These are phyloP conservation scores for Chlorella vulgaris DNA, from an alignment of 139 green algal genomes.

Conservation along the genomic window DNA sequence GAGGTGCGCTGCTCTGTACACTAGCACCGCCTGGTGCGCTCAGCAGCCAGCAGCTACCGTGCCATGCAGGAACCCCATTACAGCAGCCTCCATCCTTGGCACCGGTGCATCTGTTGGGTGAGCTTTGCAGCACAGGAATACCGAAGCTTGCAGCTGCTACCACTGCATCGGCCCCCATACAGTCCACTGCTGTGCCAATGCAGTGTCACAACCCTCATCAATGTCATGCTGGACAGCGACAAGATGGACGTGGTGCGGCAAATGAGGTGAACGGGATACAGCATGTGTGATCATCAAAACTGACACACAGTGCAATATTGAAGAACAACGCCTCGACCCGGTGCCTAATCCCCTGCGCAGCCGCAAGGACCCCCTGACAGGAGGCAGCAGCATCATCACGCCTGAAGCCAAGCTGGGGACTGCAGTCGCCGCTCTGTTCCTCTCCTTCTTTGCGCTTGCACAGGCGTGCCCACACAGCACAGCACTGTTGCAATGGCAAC, in stretches of 20 bases:
- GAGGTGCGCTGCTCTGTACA: conserved; percentile 6
- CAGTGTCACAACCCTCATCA: conserved; percentile 17
- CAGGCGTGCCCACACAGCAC: too few species aligned
- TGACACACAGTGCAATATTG: background rate
- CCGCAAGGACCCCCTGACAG: background rate
- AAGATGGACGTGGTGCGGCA: conserved; percentile 16
- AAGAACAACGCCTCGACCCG: background rate
- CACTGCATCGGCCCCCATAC: background rate
- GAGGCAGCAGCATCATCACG: conserved; percentile 10
- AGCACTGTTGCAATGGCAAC: too few species aligned
- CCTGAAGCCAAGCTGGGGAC: conserved; percentile 26
- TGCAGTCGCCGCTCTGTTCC: conserved; percentile 2
- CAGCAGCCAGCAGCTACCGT: conserved; percentile 13
- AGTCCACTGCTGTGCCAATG: background rate
- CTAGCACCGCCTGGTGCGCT: background rate
- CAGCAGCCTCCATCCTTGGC: conserved; percentile 10
- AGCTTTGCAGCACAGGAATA: background rate
- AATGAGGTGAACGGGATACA: conserved; percentile 23
- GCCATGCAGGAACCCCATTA: conserved; percentile 22
- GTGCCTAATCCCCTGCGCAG: background rate
- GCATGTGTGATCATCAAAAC: background rate
- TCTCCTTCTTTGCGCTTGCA: conserved; percentile 18
- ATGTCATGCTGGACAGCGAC: background rate
- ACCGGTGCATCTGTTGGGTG: conserved; percentile 19
- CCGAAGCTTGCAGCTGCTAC: too few species aligned